Evolutionary conservation across 2,329 filamentous ascomycete species (phyloP), one percentile per base, ranked within the genome.

Genomic region (Beauveria scarabaeidicola): DNA sequence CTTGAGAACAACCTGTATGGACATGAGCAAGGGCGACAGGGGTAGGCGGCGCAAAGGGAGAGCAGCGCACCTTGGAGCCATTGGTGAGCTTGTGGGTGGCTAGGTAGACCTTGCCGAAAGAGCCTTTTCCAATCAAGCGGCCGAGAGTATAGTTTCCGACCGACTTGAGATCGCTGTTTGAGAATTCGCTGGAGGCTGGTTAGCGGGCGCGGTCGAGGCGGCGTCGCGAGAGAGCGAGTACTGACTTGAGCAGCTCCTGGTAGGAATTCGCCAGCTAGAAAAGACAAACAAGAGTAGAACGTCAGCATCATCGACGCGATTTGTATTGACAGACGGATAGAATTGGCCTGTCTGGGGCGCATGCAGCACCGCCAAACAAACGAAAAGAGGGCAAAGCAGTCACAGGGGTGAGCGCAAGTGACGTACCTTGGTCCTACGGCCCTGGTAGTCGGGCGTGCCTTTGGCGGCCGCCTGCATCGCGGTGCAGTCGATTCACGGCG

Each of bases 101-200:
- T 61, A 99, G 81, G 74, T 99, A 99, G 69, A 99, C 94, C 76
- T 97, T 97, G 68, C 94, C 94, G 75, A 99, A 99, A 64, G 92
- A 97, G 61, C 94, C 94, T 72, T 97, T 99, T 66, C 94, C 94
- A 71, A 99, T 96, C 61, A 99, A 80, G 61, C 87, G 87, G 50
- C 94, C 94, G 60, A 99, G 82, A 40, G 87, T 87, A 74, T 99
- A 99, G 77, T 97, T 97, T 66, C 94, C 94, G 62, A 99, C 94
- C 58, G 87, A 90, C 69, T 89, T 88, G 66, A 99, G 84, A 65
- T 99, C 93, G 72, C 88, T 89, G 67, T 90, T 91, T 62, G 90
- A 88, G 78, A 99, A 99, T 76, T 97, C 93, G 78, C 91, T 97
- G 73, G 25, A n/a, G n/a, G 38, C 23, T 23, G 56, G 55, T 61